phyloP scores from a whole-genome alignment of 192 early-diverging fungal species.

The Backusella mclennaniae region DNA sequence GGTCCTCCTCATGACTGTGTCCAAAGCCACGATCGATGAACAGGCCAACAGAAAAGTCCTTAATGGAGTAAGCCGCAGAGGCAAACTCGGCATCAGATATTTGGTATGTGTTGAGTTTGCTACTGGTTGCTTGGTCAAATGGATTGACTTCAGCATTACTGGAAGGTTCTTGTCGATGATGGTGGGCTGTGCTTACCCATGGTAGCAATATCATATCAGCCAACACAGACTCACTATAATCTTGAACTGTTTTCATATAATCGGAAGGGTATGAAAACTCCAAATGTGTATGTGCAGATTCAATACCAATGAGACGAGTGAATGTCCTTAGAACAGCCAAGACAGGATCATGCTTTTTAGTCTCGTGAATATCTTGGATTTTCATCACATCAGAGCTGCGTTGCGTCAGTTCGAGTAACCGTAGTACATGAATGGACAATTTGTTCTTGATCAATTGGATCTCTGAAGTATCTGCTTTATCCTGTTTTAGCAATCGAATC shows the following conservation, averaged over 20 bases:
- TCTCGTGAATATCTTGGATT: constrained; percentile 63
- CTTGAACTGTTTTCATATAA: constrained; percentile 66
- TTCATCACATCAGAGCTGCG: constrained; percentile 81
- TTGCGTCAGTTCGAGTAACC: constrained; percentile 75
- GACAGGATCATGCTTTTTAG: constrained; percentile 66
- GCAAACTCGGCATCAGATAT: constrained; percentile 16
- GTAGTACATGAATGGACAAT: constrained; percentile 56
- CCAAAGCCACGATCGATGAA: constrained; percentile 73
- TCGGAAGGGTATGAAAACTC: constrained; percentile 58
- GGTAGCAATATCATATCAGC: constrained; percentile 73
- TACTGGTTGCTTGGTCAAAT: neutral
- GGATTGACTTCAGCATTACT: neutral
- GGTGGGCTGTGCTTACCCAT: constrained; percentile 42
- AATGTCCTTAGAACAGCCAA: constrained; percentile 84
- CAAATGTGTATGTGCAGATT: constrained; percentile 56
- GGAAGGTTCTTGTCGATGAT: neutral
- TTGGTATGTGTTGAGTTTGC: neutral
- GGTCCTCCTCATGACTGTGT: constrained; percentile 43
- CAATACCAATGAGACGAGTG: constrained; percentile 68
- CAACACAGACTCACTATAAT: constrained; percentile 46
- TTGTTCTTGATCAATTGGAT: neutral
- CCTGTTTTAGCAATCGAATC: constrained; percentile 50
- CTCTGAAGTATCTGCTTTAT: neutral
- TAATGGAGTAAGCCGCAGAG: constrained; percentile 16
- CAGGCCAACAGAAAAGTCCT: constrained; percentile 48